phyloP scores from a whole-genome alignment of 305 asterid species.

The Fraxinus platypoda region DNA sequence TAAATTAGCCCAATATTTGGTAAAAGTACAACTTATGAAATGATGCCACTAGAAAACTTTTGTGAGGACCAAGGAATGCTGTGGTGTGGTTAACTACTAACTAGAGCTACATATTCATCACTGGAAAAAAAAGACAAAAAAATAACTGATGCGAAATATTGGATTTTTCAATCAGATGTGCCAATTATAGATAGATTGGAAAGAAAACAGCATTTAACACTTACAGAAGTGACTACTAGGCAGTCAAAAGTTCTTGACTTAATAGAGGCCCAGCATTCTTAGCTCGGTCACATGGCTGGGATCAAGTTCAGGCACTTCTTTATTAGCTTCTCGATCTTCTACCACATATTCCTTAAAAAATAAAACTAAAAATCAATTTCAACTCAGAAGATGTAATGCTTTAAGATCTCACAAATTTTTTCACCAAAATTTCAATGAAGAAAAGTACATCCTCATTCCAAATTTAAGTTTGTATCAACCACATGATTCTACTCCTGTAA shows the following conservation, averaged over 20 bases:
- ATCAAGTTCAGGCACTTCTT: conserved; percentile 52
- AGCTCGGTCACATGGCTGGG: conserved; percentile 53
- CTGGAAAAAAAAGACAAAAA: neutral
- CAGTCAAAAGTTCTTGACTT: conserved; percentile 10
- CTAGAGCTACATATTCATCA: neutral
- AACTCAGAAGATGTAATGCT: neutral
- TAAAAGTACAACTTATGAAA: neutral
- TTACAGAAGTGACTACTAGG: neutral
- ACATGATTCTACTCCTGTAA: neutral
- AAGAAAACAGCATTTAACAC: neutral
- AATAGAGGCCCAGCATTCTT: conserved; percentile 60
- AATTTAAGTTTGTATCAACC: neutral
- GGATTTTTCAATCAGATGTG: neutral
- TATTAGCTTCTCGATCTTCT: conserved; percentile 76
- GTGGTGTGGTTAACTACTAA: neutral
- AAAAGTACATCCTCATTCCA: neutral
- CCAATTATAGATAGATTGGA: neutral
- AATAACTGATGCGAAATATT: neutral
- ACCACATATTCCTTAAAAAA: conserved; percentile 77
- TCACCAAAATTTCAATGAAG: neutral
- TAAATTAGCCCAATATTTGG: neutral
- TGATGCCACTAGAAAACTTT: neutral
- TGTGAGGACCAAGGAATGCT: neutral
- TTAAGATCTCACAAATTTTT: neutral
- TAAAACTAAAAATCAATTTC: conserved; percentile 5